phyloP scores from a whole-genome alignment of 2,329 filamentous ascomycete genomes.

The Dryadomyces quercivorus region DNA sequence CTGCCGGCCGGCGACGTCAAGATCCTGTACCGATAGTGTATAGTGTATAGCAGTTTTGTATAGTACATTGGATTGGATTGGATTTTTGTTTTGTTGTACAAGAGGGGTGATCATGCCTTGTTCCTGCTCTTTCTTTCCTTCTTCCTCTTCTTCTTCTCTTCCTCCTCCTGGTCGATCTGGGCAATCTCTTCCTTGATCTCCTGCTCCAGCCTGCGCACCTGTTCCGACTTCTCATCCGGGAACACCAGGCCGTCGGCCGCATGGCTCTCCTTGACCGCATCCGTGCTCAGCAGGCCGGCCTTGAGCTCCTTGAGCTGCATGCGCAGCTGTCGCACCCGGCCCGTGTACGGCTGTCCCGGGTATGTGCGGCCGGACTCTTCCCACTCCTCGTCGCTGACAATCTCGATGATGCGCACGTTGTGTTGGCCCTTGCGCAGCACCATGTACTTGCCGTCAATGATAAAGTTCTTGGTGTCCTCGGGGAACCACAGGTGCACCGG shows the following conservation, averaged over 20 bases:
- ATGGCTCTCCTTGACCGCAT: not conserved
- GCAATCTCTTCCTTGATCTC: constrained; percentile 8
- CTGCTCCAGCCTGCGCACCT: constrained; percentile 11
- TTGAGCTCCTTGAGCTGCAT: constrained; percentile 21
- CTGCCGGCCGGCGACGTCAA: constrained; percentile 41
- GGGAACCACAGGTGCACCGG: constrained; percentile 47
- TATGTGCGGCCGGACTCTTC: constrained; percentile 34
- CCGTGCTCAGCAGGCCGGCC: constrained; percentile 15
- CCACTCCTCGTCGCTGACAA: constrained; percentile 46
- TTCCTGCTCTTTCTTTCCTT: not conserved
- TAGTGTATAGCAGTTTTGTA: not conserved
- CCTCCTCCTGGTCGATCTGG: not conserved
- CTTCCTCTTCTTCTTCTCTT: constrained; percentile 2
- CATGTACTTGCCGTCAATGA: constrained; percentile 46
- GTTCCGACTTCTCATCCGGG: constrained; percentile 13
- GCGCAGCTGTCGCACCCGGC: constrained; percentile 32
- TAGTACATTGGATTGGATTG: not conserved
- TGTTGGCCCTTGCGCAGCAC: constrained; percentile 53
- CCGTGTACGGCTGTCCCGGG: constrained; percentile 39
- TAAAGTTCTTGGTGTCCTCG: constrained; percentile 43
- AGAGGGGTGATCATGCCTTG: not conserved
- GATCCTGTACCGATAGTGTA: constrained; percentile 35
- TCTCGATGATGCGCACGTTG: constrained; percentile 48
- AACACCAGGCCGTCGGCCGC: constrained; percentile 10
- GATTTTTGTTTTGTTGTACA: not conserved